Evolutionary conservation across 176 grass and related monocot genomes (phyloP).

Genomic region (Elymus sibiricus): DNA sequence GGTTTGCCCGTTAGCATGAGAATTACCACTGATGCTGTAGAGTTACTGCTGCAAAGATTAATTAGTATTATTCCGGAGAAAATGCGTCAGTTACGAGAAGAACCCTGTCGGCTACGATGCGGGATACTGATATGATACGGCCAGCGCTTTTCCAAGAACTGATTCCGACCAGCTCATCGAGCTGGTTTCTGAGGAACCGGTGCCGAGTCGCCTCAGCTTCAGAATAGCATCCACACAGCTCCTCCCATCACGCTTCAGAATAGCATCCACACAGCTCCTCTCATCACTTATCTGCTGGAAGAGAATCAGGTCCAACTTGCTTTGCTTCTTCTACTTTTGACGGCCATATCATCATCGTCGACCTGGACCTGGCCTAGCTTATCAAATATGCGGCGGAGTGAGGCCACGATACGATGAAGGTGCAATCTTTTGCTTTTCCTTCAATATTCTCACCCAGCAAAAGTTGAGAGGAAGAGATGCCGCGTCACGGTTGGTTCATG

Average conservation of each 20-base stretch:
- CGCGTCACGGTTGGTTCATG: constrained; percentile 27
- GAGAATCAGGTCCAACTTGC: constrained; percentile 37
- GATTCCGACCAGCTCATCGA: constrained; percentile 4
- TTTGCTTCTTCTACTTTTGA: constrained; percentile 27
- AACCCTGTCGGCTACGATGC: neutral
- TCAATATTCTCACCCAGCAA: neutral
- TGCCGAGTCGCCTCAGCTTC: constrained; percentile 36
- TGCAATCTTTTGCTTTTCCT: constrained; percentile 37
- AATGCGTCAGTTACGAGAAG: neutral
- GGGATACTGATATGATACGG: constrained; percentile 30
- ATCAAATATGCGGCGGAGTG: constrained; percentile 40
- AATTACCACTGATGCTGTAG: no score
- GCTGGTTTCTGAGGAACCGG: constrained; percentile 24
- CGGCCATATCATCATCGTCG: constrained; percentile 31
- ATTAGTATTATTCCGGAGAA: neutral
- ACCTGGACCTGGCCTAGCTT: constrained; percentile 22
- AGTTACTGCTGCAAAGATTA: no score
- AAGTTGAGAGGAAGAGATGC: constrained; percentile 27
- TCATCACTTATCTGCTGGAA: constrained; percentile 28
- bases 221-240: constrained; percentile 39
- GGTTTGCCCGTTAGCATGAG: no score
- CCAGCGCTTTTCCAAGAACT: constrained; percentile 5
- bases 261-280: constrained; percentile 30
- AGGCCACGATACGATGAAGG: constrained; percentile 35
- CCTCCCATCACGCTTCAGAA: constrained; percentile 27